Conservation (phyloP, 2,329 filamentous ascomycete genomes). For the Pseudophaeomoniella oleicola region DNA sequence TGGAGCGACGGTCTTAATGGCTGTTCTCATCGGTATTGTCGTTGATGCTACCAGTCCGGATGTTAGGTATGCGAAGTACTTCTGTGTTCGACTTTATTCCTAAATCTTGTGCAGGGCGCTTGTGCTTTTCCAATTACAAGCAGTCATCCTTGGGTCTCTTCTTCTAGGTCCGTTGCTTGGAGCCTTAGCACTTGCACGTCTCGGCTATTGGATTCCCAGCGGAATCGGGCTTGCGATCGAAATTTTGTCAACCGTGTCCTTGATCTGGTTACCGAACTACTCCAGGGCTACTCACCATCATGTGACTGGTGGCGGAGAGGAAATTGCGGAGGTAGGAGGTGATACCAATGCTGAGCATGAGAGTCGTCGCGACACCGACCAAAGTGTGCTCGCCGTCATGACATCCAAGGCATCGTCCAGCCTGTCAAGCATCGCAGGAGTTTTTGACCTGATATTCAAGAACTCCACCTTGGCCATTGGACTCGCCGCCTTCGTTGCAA, state of each 20-base stretch:
- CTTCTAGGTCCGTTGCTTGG: not conserved
- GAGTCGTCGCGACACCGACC: not conserved
- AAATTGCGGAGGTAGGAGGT: not conserved
- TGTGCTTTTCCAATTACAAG: not conserved
- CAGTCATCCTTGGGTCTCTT: not conserved
- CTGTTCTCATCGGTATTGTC: not conserved
- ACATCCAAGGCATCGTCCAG: not conserved
- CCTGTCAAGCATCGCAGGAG: not conserved
- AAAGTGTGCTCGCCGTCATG: no score
- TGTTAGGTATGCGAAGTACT: not conserved
- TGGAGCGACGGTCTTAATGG: constrained; percentile 1
- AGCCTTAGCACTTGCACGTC: not conserved
- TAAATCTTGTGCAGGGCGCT: not conserved
- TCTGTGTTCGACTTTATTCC: not conserved
- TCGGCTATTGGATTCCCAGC: not conserved
- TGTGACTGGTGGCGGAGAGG: not conserved
- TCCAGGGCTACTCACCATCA: not conserved
- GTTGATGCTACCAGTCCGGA: not conserved
- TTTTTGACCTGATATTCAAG: not conserved
- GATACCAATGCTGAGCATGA: not conserved
- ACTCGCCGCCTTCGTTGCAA: not conserved
- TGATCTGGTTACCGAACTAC: not conserved
- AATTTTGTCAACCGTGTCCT: not conserved
- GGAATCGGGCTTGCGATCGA: not conserved
- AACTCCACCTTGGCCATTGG: not conserved